Base-by-base conservation (phyloP, 208 protist genomes). In the Wallacemonas sp. region DNA sequence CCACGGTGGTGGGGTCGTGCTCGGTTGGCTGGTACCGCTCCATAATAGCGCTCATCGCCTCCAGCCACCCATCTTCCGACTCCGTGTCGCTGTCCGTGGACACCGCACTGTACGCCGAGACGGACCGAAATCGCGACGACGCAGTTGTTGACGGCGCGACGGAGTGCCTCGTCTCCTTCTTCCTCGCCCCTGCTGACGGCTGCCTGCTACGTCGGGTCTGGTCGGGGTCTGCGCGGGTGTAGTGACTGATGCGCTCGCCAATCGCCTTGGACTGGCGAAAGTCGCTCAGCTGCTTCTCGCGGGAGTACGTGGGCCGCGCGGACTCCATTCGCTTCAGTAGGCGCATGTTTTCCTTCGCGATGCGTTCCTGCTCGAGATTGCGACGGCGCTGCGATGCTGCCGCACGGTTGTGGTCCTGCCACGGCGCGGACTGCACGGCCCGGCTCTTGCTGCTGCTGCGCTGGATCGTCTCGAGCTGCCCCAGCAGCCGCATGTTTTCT, bases 401-500 rank as follows among this genome's bases (percentile, higher is more conserved):
- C 17, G 49, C 68, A 9, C 51, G 77, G 33, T 83, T 79, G 55
- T 67, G 27, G 66, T 91, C 84, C 21, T 85, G 65, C 42, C 42
- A 21, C n/a, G 42, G 24, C n/a, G 11, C 15, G 15, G 42, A 49
- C 42, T 6, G 5, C 6, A 6, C 42, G 6, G 42, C 6, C n/a
- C 42, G 5, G 5, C 11, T n/a, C 42, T n/a, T 21, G 47, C 80
- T 72, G n/a, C 66, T 68, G 15, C 68, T 70, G 30, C 83, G 62
- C 78, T 86, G 84, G 53, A 91, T 91, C 44, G 72, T 24, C 33
- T 75, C 47, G 69, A 91, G 80, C 30, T 72, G 79, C 34, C 73
- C 65, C 28, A 88, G 80, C 19, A 91, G 60, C 27, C 75, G 69
- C 49, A 60, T 38, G 63, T 91, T 91, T 33, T 86, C 78, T 38